A percentile compares a stretch with the other conserved stretches of the same genome.
These are phyloP conservation scores for Trichoderma polysporum DNA, from an alignment of 2,329 filamentous ascomycete species.

Conservation along the genomic window DNA sequence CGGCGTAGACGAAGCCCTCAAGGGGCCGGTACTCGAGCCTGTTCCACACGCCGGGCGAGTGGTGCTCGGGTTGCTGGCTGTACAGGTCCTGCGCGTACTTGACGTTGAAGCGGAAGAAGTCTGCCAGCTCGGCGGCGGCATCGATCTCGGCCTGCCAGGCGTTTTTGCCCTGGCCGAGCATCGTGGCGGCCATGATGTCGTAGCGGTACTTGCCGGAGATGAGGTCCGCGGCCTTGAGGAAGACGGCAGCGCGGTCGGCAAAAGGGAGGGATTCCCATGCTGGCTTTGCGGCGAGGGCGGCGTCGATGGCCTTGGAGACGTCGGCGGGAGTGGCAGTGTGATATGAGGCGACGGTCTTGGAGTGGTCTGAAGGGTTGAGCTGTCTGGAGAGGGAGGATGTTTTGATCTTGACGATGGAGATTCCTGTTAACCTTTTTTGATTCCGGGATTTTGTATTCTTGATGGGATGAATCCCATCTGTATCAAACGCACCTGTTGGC, in stretches of 20 bases:
- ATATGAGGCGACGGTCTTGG: conserved; percentile 75
- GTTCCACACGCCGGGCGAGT: conserved; percentile 87
- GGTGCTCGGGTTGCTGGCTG: conserved; percentile 78
- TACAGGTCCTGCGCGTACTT: conserved; percentile 92
- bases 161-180: conserved; percentile 97
- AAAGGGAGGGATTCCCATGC: conserved; percentile 87
- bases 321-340: conserved; percentile 76
- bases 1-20: conserved; percentile 92
- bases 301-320: conserved; percentile 75
- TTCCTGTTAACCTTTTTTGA: neutral
- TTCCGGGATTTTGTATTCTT: neutral
- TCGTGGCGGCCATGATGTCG: conserved; percentile 93
- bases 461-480: neutral
- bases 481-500: conserved; percentile 64
- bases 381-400: conserved; percentile 67
- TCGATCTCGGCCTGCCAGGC: conserved; percentile 99
- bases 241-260: conserved; percentile 85
- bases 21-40: conserved; percentile 84
- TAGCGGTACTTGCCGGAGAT: conserved; percentile 92
- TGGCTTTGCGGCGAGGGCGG: conserved; percentile 80
- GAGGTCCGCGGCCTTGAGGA: conserved; percentile 93
- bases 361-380: conserved; percentile 79
- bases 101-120: conserved; percentile 94
- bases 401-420: conserved; percentile 55
- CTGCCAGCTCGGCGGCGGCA: conserved; percentile 83